phyloP scores from a whole-genome alignment of 495 filamentous ascomycete genomes.

The Hypoxylon cercidicola region DNA sequence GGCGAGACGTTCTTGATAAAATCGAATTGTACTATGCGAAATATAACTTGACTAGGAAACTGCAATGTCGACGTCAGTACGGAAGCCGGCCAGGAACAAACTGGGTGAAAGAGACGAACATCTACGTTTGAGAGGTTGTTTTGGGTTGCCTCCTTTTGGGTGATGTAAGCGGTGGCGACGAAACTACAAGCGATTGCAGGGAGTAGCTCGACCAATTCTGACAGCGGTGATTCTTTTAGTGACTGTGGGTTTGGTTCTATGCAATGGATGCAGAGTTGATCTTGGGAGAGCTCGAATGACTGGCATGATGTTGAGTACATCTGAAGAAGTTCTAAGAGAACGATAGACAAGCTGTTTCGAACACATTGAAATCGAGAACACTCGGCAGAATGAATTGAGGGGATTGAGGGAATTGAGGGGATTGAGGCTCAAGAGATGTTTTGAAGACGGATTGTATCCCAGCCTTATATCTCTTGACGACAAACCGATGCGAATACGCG shows the following conservation, averaged over 20 bases:
- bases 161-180: conserved; percentile 34
- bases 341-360: conserved; percentile 18
- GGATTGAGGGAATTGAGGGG: background rate
- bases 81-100: background rate
- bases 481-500: background rate
- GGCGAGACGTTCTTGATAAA: conserved; percentile 49
- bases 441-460: background rate
- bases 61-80: conserved; percentile 18
- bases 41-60: conserved; percentile 11
- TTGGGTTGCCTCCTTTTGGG: conserved; percentile 19
- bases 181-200: conserved; percentile 36
- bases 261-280: conserved; percentile 28
- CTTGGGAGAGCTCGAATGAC: conserved; percentile 14
- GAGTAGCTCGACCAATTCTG: conserved; percentile 31
- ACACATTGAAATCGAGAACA: conserved; percentile 8
- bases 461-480: background rate
- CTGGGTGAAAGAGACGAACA: conserved; percentile 15
- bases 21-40: conserved; percentile 18
- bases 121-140: conserved; percentile 17
- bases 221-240: conserved; percentile 15
- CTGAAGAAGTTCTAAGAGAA: conserved; percentile 19
- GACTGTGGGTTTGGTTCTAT: conserved; percentile 11
- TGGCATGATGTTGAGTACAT: conserved; percentile 25
- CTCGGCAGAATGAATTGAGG: too few species aligned
- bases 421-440: background rate